phyloP scores from a whole-genome alignment of 169 alveolate species.

The Theileria orientalis region DNA sequence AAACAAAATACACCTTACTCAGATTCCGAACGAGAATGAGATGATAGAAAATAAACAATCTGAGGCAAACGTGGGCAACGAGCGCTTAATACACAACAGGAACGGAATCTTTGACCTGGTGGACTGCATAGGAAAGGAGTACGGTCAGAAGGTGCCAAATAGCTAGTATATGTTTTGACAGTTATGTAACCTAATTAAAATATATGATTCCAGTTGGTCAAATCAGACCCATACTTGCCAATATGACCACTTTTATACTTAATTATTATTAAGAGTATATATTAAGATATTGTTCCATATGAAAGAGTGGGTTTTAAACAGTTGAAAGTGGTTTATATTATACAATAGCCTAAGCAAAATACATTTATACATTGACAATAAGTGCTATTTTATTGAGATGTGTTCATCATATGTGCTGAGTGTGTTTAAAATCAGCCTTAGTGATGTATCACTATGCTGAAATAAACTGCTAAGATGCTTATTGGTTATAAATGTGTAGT shows the following conservation, averaged over 20 bases:
- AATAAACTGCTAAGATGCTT: too few relatives aligned
- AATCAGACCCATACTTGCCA: neutral
- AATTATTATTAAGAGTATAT: neutral
- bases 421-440: neutral
- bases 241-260: neutral
- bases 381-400: neutral
- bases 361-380: neutral
- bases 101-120: constrained; percentile 59
- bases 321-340: too few relatives aligned
- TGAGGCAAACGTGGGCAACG: constrained; percentile 50
- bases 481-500: too few relatives aligned
- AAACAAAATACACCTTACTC: constrained; percentile 19
- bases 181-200: neutral
- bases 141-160: constrained; percentile 57
- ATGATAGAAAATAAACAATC: constrained; percentile 35
- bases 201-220: neutral
- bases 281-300: too few relatives aligned
- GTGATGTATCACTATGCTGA: too few relatives aligned
- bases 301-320: too few relatives aligned
- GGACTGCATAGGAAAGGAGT: constrained; percentile 33
- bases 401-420: neutral
- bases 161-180: neutral
- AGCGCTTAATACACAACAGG: constrained; percentile 51
- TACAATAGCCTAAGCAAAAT: too few relatives aligned
- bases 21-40: constrained; percentile 35